phyloP scores from a whole-genome alignment of 164 flowering plant genomes.

The Tetrastigma voinierianum region DNA sequence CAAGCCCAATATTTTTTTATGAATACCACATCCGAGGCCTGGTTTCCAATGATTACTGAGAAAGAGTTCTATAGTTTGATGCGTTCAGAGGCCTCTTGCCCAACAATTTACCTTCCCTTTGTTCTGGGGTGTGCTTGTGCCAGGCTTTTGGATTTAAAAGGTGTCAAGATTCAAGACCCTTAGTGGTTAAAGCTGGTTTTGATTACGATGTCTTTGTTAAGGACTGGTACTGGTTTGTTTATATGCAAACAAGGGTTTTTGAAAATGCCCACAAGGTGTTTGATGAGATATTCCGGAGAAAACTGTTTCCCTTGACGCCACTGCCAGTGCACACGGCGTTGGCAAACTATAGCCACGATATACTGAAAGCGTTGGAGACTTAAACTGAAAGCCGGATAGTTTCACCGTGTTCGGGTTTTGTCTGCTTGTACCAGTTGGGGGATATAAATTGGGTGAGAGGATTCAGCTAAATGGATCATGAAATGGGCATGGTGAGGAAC shows the following conservation, averaged over 20 bases:
- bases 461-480: slow-evolving; percentile 16
- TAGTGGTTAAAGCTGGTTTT: slow-evolving; percentile 23
- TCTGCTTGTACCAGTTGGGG: slow-evolving; percentile 24
- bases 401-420: slow-evolving; percentile 18
- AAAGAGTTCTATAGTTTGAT: slow-evolving; percentile 11
- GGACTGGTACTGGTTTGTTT: slow-evolving; percentile 25
- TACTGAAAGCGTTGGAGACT: slow-evolving; percentile 20
- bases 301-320: slow-evolving; percentile 33
- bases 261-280: slow-evolving; percentile 24
- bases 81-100: slow-evolving; percentile 24
- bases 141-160: slow-evolving; percentile 17
- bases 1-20: slow-evolving; percentile 18
- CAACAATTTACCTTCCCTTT: slow-evolving; percentile 32
- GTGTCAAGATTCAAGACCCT: slow-evolving; percentile 23
- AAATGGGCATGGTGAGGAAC: slow-evolving; percentile 27
- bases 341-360: slow-evolving; percentile 18
- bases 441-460: slow-evolving; percentile 25
- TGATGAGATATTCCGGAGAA: slow-evolving; percentile 34
- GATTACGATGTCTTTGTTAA: slow-evolving; percentile 26
- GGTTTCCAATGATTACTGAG: slow-evolving; percentile 25
- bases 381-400: slow-evolving; percentile 28
- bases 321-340: slow-evolving; percentile 22
- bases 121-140: slow-evolving; percentile 33
- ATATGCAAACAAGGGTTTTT: slow-evolving; percentile 21
- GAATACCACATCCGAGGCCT: slow-evolving; percentile 30